Evolutionary conservation across 176 grass and related monocot genomes (phyloP).

Genomic region (Urochloa ruziziensis): DNA sequence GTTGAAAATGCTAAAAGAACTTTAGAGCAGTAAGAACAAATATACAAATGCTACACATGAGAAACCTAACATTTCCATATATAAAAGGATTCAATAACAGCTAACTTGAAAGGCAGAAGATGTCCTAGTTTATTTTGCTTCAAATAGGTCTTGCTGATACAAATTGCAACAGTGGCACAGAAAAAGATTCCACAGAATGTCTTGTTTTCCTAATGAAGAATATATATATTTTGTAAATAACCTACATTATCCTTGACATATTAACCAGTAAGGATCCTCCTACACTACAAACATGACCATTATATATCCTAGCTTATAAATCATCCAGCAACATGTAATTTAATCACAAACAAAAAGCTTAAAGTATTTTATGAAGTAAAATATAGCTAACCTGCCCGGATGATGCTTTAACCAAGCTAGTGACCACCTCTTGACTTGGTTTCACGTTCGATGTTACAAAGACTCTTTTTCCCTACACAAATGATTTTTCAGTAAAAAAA

Average conservation of each 20-base stretch:
- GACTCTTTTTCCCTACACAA: conserved; percentile 72
- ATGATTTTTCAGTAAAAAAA: conserved; percentile 12
- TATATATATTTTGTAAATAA: no score
- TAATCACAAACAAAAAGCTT: conserved; percentile 8
- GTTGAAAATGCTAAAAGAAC: background rate
- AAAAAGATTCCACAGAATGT: background rate
- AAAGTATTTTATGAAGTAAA: background rate
- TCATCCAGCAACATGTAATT: conserved; percentile 10
- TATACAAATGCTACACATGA: background rate
- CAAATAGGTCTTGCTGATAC: background rate
- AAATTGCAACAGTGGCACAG: background rate
- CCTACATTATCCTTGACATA: no score
- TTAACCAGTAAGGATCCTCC: background rate
- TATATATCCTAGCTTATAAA: background rate
- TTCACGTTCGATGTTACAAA: conserved; percentile 71
- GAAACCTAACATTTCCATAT: background rate
- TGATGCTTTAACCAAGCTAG: conserved; percentile 66
- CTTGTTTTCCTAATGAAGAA: conserved; percentile 5
- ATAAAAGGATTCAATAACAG: background rate
- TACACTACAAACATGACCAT: background rate
- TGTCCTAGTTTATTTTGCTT: conserved; percentile 6
- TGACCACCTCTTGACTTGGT: conserved; percentile 69
- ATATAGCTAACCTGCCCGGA: conserved; percentile 60
- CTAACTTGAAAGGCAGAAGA: background rate
- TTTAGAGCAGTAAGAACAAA: background rate